These are phyloP conservation scores for Erythrobasidium hasegawianum DNA, from an alignment of 1,284 basidiomycete genomes.

Conservation along the genomic window DNA sequence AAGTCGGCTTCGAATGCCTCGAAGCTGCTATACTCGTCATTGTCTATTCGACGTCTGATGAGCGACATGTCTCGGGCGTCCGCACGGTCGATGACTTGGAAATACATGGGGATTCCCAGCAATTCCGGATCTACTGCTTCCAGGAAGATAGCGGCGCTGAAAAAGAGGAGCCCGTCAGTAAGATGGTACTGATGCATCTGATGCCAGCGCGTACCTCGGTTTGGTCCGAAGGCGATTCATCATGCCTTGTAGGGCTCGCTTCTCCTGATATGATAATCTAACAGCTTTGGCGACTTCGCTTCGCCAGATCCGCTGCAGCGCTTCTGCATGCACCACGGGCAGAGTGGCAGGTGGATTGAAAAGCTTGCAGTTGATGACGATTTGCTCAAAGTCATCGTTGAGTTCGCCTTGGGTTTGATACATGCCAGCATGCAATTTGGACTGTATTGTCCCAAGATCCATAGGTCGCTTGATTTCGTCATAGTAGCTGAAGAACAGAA, in stretches of 20 bases:
- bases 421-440: slow-evolving; percentile 63
- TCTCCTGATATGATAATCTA: slow-evolving; percentile 73
- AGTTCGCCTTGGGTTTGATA: slow-evolving; percentile 80
- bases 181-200: too few relatives aligned
- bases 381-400: slow-evolving; percentile 71
- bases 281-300: slow-evolving; percentile 77
- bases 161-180: background rate
- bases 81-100: slow-evolving; percentile 71
- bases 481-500: slow-evolving; percentile 81
- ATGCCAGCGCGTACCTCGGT: slow-evolving; percentile 65
- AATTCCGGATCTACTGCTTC: slow-evolving; percentile 61
- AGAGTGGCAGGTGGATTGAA: slow-evolving; percentile 82
- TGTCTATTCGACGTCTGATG: slow-evolving; percentile 76
- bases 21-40: slow-evolving; percentile 72
- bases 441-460: slow-evolving; percentile 82
- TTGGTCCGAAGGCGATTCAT: slow-evolving; percentile 69
- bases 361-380: slow-evolving; percentile 71
- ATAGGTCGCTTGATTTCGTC: slow-evolving; percentile 88
- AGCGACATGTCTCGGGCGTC: slow-evolving; percentile 81
- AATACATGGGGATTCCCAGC: slow-evolving; percentile 68
- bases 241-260: slow-evolving; percentile 69
- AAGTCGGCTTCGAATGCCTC: slow-evolving; percentile 77
- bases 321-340: slow-evolving; percentile 67
- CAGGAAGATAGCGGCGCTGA: slow-evolving; percentile 56
- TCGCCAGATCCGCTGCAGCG: slow-evolving; percentile 69